phyloP scores from a whole-genome alignment of 176 grass and related monocot species.

The Rhipidocladum racemiflorum region DNA sequence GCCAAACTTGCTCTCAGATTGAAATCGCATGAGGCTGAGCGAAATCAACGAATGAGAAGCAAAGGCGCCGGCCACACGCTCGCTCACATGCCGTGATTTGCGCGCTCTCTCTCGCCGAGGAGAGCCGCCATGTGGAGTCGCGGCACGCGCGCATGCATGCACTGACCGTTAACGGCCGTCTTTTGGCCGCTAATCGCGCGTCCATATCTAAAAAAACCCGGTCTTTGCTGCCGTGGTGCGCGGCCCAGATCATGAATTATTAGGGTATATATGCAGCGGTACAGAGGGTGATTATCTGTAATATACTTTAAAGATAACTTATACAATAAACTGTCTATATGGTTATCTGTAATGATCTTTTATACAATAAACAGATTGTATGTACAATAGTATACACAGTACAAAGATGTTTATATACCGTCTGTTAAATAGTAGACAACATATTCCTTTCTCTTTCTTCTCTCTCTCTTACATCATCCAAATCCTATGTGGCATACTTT shows the following conservation, averaged over 20 bases:
- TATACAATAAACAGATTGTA: no score
- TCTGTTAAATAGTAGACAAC: no score
- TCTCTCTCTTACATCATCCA: no score
- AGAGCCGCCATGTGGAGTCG: conserved; percentile 29
- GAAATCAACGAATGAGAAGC: not conserved
- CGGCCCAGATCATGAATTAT: not conserved
- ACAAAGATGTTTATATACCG: no score
- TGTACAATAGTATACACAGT: no score
- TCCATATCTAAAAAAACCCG: not conserved
- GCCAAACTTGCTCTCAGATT: not conserved
- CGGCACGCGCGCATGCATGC: not conserved
- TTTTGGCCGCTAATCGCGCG: not conserved
- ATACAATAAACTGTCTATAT: no score
- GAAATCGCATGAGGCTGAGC: not conserved
- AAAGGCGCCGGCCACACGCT: not conserved
- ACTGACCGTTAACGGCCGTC: conserved; percentile 31
- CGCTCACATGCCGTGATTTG: conserved; percentile 17
- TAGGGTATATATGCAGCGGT: no score
- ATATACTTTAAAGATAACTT: no score
- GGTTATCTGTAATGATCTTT: no score
- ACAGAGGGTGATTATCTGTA: no score
- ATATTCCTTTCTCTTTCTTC: no score
- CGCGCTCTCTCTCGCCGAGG: not conserved
- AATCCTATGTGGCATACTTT: no score
- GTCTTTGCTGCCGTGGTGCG: conserved; percentile 13